These are phyloP conservation scores for Acanthochlamys bracteata DNA, from an alignment of 106 monocot genomes.

Conservation along the genomic window DNA sequence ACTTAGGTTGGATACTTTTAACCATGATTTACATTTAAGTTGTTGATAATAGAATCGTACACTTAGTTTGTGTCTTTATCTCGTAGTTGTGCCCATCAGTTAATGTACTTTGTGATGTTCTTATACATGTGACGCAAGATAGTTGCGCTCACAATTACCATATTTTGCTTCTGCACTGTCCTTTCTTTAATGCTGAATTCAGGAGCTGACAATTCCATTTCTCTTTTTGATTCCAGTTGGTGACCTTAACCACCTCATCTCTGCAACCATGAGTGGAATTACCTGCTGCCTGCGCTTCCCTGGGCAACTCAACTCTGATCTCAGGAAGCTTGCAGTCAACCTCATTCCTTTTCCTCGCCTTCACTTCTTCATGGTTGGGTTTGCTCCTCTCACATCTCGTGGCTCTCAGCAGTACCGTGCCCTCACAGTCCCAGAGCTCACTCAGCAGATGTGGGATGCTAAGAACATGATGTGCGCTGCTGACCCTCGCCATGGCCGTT, in stretches of 20 bases:
- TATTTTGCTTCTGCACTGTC: not conserved
- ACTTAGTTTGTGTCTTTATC: not conserved
- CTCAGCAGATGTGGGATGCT: slow-evolving; percentile 67
- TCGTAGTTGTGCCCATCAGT: no score
- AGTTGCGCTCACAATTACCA: not conserved
- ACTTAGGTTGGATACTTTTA: not conserved
- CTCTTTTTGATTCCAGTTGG: slow-evolving; percentile 30
- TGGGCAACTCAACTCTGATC: slow-evolving; percentile 46
- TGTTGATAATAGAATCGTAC: no score
- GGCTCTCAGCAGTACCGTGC: slow-evolving; percentile 63
- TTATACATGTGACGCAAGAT: not conserved
- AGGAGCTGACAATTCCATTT: no score
- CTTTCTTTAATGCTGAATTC: no score
- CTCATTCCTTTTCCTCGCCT: slow-evolving; percentile 40
- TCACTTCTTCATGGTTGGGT: slow-evolving; percentile 54
- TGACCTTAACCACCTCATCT: slow-evolving; percentile 56
- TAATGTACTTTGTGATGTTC: no score
- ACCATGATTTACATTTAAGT: not conserved
- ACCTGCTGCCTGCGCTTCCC: slow-evolving; percentile 62
- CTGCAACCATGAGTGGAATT: slow-evolving; percentile 56
- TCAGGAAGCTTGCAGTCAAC: slow-evolving; percentile 36
- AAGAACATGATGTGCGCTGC: slow-evolving; percentile 80
- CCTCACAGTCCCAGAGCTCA: slow-evolving; percentile 50
- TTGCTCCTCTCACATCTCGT: slow-evolving; percentile 49
- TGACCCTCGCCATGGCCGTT: slow-evolving; percentile 54